A percentile compares a stretch with the other conserved stretches of the same genome.
Conservation (phyloP, 169 alveolate genomes). For the Perkinsus olseni region DNA sequence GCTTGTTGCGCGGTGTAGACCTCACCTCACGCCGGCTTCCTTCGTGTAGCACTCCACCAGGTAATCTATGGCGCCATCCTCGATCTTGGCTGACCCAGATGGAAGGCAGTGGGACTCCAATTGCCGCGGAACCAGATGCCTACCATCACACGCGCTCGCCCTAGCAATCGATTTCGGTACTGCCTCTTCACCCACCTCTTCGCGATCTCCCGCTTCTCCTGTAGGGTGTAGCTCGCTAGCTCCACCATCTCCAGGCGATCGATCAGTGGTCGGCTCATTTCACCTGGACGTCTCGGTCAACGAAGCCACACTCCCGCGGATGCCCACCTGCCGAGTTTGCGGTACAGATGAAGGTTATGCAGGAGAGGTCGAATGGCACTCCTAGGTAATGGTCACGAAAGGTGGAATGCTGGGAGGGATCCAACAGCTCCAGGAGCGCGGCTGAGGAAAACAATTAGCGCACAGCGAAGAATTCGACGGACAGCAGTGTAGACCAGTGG, state of each 20-base stretch:
- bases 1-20: too few species aligned
- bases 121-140: conserved; percentile 34
- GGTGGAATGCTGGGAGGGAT: conserved; percentile 34
- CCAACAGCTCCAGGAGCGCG: conserved; percentile 52
- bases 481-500: neutral
- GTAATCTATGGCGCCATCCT: conserved; percentile 25
- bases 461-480: conserved; percentile 4
- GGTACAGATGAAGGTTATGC: conserved; percentile 47
- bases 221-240: conserved; percentile 42
- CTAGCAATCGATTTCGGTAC: neutral
- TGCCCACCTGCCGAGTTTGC: conserved; percentile 31
- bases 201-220: conserved; percentile 40
- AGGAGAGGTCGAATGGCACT: conserved; percentile 39
- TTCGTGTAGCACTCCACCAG: conserved; percentile 39
- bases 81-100: conserved; percentile 9
- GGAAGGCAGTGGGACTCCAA: conserved; percentile 22
- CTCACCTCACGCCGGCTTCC: conserved; percentile 56
- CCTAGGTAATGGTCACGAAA: conserved; percentile 4
- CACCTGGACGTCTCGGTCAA: conserved; percentile 19
- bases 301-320: neutral
- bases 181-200: conserved; percentile 9
- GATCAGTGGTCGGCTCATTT: conserved; percentile 36
- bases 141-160: neutral
- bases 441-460: conserved; percentile 39
- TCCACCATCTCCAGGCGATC: conserved; percentile 55